Conservation (phyloP, 371 early-diverging fungal species). For the Mucor indicus region DNA sequence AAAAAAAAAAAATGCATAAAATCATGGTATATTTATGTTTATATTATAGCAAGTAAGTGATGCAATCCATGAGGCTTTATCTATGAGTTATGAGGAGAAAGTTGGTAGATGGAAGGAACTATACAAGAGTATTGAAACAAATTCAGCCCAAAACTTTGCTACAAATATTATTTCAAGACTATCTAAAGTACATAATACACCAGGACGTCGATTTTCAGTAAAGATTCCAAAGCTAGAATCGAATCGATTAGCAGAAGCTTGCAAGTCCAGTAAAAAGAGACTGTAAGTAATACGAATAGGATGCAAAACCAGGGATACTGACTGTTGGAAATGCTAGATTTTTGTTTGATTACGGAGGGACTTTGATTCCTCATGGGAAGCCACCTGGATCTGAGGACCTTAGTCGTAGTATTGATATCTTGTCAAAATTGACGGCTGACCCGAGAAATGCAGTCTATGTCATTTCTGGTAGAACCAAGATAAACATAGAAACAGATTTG, state of each 20-base stretch:
- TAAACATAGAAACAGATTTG: conserved; percentile 69
- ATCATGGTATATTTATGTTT: neutral
- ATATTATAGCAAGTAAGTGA: conserved; percentile 69
- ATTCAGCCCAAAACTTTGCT: conserved; percentile 72
- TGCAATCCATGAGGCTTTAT: conserved; percentile 75
- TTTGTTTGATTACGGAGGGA: conserved; percentile 88
- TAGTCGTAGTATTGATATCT: conserved; percentile 36
- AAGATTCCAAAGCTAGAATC: conserved; percentile 60
- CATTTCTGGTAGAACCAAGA: conserved; percentile 80
- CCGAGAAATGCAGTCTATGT: conserved; percentile 77
- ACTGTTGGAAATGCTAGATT: conserved; percentile 23
- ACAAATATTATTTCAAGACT: conserved; percentile 13
- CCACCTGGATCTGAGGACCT: conserved; percentile 34
- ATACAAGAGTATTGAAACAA: conserved; percentile 66
- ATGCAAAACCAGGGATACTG: too few relatives aligned
- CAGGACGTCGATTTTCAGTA: conserved; percentile 50
- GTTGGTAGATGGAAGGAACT: conserved; percentile 14
- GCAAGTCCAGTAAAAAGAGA: conserved; percentile 48
- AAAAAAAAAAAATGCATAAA: neutral
- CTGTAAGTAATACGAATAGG: conserved; percentile 40
- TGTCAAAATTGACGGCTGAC: conserved; percentile 62
- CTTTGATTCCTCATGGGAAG: conserved; percentile 69
- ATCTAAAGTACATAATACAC: conserved; percentile 52
- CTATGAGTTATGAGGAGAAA: conserved; percentile 64
- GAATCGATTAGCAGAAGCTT: conserved; percentile 40